Conservation (phyloP, 495 filamentous ascomycete species). For the Lophiostoma macrostomum region DNA sequence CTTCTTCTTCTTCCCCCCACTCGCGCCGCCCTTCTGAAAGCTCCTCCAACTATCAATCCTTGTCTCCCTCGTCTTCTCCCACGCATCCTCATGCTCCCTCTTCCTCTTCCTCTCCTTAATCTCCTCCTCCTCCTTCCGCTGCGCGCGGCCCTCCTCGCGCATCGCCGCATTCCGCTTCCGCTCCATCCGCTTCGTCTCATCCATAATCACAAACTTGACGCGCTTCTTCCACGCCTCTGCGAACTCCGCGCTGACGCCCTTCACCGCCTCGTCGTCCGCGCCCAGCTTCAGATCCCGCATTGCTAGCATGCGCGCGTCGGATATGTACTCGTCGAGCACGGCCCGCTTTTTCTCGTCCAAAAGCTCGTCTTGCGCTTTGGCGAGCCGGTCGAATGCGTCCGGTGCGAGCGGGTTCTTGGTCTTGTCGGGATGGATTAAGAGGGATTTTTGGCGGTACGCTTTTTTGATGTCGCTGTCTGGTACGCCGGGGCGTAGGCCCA, state of each 20-base stretch:
- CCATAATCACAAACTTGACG: slow-evolving; percentile 86
- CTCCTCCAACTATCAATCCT: slow-evolving; percentile 93
- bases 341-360: slow-evolving; percentile 90
- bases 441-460: slow-evolving; percentile 89
- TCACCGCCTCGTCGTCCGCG: slow-evolving; percentile 79
- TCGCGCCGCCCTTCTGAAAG: slow-evolving; percentile 68
- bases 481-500: slow-evolving; percentile 93
- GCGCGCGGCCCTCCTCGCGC: slow-evolving; percentile 93
- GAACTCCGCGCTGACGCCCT: slow-evolving; percentile 77
- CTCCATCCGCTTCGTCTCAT: slow-evolving; percentile 80
- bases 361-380: slow-evolving; percentile 86
- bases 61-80: slow-evolving; percentile 89
- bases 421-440: slow-evolving; percentile 98
- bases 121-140: slow-evolving; percentile 85
- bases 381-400: slow-evolving; percentile 94
- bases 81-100: slow-evolving; percentile 85
- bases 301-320: slow-evolving; percentile 88
- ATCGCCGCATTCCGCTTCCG: slow-evolving; percentile 89
- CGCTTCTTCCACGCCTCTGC: slow-evolving; percentile 83
- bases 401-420: slow-evolving; percentile 87
- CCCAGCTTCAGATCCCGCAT: slow-evolving; percentile 94
- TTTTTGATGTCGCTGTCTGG: slow-evolving; percentile 95
- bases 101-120: slow-evolving; percentile 82
- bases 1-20: slow-evolving; percentile 72
- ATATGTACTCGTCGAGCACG: slow-evolving; percentile 88